phyloP scores from a whole-genome alignment of 148 eudicot genomes.

The Amaranthus hypochondriacus region DNA sequence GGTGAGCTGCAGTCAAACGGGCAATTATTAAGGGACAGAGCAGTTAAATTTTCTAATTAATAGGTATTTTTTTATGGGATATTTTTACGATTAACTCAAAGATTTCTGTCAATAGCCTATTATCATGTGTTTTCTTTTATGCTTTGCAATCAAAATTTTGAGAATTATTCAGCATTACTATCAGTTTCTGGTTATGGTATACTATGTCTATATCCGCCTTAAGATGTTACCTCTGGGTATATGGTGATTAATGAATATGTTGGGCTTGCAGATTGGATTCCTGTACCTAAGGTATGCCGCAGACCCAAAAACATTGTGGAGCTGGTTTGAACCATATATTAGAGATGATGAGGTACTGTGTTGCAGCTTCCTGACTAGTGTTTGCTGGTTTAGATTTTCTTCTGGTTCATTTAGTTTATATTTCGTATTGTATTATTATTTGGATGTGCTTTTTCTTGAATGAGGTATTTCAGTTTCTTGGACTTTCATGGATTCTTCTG shows the following conservation, averaged over 20 bases:
- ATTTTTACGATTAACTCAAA: background rate
- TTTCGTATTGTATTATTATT: background rate
- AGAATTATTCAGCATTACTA: background rate
- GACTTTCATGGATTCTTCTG: background rate
- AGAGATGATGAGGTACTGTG: constrained; percentile 82
- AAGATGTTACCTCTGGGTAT: background rate
- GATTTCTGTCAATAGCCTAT: background rate
- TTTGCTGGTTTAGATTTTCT: background rate
- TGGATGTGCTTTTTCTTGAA: background rate
- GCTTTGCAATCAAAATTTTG: background rate
- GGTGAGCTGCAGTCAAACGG: too few relatives aligned
- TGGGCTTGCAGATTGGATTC: constrained; percentile 75
- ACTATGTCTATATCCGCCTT: background rate
- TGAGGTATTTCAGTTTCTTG: background rate
- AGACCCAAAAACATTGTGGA: constrained; percentile 88
- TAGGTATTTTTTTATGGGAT: too few relatives aligned
- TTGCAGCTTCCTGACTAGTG: background rate
- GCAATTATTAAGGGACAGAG: too few relatives aligned
- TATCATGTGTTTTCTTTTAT: background rate
- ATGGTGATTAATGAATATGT: background rate
- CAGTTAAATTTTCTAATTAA: too few relatives aligned
- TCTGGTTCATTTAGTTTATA: background rate
- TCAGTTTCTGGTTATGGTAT: background rate
- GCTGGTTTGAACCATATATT: constrained; percentile 86
- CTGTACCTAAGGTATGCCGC: constrained; percentile 88